Evolutionary conservation across 768 basidiomycete species (phyloP), one percentile per base, ranked within the genome.

Genomic region (Strobilomyces echinocephalus): DNA sequence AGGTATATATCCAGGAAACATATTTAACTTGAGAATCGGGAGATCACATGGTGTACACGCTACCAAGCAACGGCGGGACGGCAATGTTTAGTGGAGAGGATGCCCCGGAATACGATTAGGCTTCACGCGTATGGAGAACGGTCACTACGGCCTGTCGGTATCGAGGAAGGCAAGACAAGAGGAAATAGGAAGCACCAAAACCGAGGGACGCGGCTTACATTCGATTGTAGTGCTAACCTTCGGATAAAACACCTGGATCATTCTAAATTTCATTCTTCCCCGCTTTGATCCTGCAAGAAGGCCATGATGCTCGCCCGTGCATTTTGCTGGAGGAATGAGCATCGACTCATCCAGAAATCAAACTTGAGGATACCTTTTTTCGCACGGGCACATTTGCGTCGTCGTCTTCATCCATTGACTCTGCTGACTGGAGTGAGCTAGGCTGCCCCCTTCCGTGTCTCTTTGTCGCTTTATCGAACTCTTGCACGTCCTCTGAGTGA

Each of bases 231-330:
- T n/a, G n/a, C n/a, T n/a, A n/a, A n/a, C n/a, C n/a, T n/a, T n/a
- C n/a, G n/a, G n/a, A n/a, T n/a, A n/a, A n/a, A n/a, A n/a, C n/a
- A n/a, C n/a, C n/a, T 28, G 28, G 28, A 28, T 28, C 28, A 28
- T 28, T 28, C 28, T 8, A 28, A 28, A n/a, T n/a, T n/a, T n/a
- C n/a, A n/a, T 31, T 70, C 81, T 18, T 79, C 78, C 35, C 85
- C 85, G 60, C 86, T 88, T 62, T 89, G 85, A 60, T 87, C 84
- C 36, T 71, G 76, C 54, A 91, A 71, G 65, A 90, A 90, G 6
- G 83, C 85, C 74, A 79, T 79, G 47, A 91, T 88, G 54, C 81
- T 86, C 52, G 74, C 73, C 18, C 78, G 73, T 18, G 80, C 80
- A 42, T 72, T 80, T 53, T 59, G 64, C 77, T 78, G 50, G 21